phyloP scores from a whole-genome alignment of 306 rosid genomes.

The Quillaja saponaria region DNA sequence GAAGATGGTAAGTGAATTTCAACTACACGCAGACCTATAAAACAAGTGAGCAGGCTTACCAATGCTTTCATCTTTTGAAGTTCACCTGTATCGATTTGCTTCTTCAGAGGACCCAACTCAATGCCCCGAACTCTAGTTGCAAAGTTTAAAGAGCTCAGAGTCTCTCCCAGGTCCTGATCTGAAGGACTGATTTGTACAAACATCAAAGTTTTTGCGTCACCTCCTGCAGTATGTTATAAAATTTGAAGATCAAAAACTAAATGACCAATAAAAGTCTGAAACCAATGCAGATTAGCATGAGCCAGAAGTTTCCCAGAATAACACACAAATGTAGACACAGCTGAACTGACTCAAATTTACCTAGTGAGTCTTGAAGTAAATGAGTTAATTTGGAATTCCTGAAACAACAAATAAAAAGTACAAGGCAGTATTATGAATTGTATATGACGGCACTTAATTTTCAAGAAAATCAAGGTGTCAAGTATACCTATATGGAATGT shows the following conservation, averaged over 20 bases:
- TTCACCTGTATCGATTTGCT: slow-evolving; percentile 76
- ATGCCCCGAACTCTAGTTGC: slow-evolving; percentile 87
- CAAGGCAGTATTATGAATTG: slow-evolving; percentile 12
- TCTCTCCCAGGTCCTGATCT: slow-evolving; percentile 78
- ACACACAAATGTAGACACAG: slow-evolving; percentile 16
- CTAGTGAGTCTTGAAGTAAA: slow-evolving; percentile 91
- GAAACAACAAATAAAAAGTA: slow-evolving; percentile 36
- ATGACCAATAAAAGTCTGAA: slow-evolving; percentile 2
- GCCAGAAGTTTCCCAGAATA: slow-evolving; percentile 12
- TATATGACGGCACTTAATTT: slow-evolving; percentile 1
- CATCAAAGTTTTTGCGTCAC: slow-evolving; percentile 86
- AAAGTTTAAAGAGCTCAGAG: slow-evolving; percentile 78
- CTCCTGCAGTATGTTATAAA: slow-evolving; percentile 54
- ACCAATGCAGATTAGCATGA: slow-evolving; percentile 1
- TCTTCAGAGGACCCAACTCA: slow-evolving; percentile 83
- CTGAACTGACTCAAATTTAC: slow-evolving; percentile 35
- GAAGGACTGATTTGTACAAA: slow-evolving; percentile 92
- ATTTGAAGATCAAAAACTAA: not conserved
- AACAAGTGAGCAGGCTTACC: slow-evolving; percentile 47
- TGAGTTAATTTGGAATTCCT: slow-evolving; percentile 94
- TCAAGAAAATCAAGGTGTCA: slow-evolving; percentile 15
- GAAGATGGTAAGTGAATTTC: slow-evolving; percentile 7
- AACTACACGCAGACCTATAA: not conserved
- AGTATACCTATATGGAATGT: slow-evolving; percentile 78
- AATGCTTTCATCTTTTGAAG: slow-evolving; percentile 67